phyloP scores from a whole-genome alignment of 2,329 filamentous ascomycete species.

The Arthrobotrys pseudoclavata region DNA sequence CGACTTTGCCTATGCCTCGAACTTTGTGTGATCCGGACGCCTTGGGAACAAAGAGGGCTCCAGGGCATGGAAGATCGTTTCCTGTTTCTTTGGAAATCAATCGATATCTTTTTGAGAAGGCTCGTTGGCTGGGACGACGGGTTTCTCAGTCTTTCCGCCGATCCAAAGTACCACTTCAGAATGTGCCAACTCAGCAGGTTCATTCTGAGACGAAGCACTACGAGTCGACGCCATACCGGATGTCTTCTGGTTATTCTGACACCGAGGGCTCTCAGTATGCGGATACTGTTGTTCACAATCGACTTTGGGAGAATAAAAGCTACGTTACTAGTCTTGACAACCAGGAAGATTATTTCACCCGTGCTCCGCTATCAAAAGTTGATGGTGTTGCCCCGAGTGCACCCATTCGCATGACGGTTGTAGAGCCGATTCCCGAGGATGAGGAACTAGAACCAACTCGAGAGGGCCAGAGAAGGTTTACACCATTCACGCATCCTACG shows the following conservation, averaged over 20 bases:
- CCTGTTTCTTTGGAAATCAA: constrained; percentile 20
- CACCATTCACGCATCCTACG: constrained; percentile 33
- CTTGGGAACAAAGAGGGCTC: constrained; percentile 24
- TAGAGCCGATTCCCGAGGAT: constrained; percentile 7
- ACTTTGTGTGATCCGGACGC: constrained; percentile 48
- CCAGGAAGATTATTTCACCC: constrained; percentile 50
- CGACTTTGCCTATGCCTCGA: constrained; percentile 32
- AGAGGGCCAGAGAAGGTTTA: constrained; percentile 31
- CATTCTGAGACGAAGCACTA: constrained; percentile 53
- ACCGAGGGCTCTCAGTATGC: constrained; percentile 40
- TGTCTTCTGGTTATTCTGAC: constrained; percentile 26
- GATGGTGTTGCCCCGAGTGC: constrained; percentile 13
- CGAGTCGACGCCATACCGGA: constrained; percentile 16
- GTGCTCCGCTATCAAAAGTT: constrained; percentile 4
- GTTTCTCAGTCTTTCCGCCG: constrained; percentile 40
- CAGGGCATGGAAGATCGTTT: constrained; percentile 11
- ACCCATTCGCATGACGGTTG: constrained; percentile 22
- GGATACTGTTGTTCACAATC: constrained; percentile 55
- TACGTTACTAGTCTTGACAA: constrained; percentile 48
- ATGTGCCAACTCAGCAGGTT: constrained; percentile 46
- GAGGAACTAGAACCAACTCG: neutral
- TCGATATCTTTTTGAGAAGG: constrained; percentile 48
- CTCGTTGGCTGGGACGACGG: constrained; percentile 38
- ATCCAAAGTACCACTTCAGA: neutral
- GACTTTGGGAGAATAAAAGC: constrained; percentile 50